Evolutionary conservation across 768 basidiomycete species (phyloP).

Genomic region (Pisolithus orientalis): DNA sequence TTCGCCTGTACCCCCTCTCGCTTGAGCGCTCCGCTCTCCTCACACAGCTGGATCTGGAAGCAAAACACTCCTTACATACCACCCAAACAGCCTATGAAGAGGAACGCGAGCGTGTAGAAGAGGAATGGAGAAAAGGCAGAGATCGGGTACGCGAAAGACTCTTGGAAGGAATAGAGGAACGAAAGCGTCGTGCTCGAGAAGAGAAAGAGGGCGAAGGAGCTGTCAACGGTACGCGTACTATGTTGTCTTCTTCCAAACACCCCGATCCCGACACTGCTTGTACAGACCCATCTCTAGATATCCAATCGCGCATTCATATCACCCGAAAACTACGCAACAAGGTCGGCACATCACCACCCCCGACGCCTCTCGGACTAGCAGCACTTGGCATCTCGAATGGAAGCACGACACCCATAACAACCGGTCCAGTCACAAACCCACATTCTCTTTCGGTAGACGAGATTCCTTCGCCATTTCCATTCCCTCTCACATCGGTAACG

Average conservation of each 20-base stretch:
- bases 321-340: conserved; percentile 84
- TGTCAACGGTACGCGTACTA: conserved; percentile 45
- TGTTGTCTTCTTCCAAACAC: conserved; percentile 3
- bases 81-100: conserved; percentile 70
- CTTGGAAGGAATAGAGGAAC: conserved; percentile 80
- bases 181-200: conserved; percentile 70
- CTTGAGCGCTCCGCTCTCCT: conserved; percentile 74
- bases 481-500: conserved; percentile 58
- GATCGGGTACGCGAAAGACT: conserved; percentile 72
- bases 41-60: conserved; percentile 58
- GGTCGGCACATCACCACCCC: conserved; percentile 69
- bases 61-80: conserved; percentile 60
- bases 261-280: conserved; percentile 1
- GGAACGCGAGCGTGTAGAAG: conserved; percentile 73
- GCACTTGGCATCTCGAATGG: conserved; percentile 32
- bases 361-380: conserved; percentile 53
- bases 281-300: conserved; percentile 66
- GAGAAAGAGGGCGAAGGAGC: conserved; percentile 90
- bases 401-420: conserved; percentile 51
- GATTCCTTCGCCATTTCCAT: conserved; percentile 78
- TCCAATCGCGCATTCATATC: conserved; percentile 72
- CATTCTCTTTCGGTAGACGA: conserved; percentile 84
- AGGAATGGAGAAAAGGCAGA: conserved; percentile 72
- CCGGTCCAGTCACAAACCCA: conserved; percentile 69
- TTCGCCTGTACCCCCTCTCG: conserved; percentile 67